Evolutionary conservation across 2,329 filamentous ascomycete species (phyloP).

Genomic region (Epichloe glyceriae): DNA sequence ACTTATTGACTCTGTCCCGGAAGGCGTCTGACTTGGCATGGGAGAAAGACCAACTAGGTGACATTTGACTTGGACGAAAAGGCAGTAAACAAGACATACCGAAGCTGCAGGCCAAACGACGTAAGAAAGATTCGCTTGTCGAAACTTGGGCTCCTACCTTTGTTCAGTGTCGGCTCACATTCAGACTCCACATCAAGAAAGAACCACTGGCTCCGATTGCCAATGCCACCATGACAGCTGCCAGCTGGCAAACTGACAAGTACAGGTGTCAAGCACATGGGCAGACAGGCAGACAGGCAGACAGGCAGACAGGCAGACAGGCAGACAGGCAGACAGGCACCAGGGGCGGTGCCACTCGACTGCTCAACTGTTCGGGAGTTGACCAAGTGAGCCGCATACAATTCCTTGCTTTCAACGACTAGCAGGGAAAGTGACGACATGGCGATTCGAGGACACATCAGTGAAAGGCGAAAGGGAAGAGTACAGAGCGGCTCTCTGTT

Average conservation of each 20-base stretch:
- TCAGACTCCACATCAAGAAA: slow-evolving; percentile 2
- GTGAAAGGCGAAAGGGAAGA: background rate
- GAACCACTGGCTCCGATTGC: background rate
- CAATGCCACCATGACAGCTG: background rate
- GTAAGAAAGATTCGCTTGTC: background rate
- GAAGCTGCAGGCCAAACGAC: background rate
- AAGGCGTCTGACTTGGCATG: background rate
- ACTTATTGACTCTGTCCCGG: background rate
- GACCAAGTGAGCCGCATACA: too few species aligned
- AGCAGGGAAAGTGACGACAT: background rate
- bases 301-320: background rate
- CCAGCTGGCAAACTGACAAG: slow-evolving; percentile 3
- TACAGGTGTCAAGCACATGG: slow-evolving; percentile 1
- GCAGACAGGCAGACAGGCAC: background rate
- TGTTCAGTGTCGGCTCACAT: slow-evolving; percentile 5
- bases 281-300: background rate
- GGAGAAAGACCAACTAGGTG: background rate
- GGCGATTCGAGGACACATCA: background rate
- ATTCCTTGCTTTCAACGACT: background rate
- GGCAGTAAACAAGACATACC: background rate
- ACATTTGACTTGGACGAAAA: background rate
- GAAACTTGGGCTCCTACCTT: slow-evolving; percentile 3
- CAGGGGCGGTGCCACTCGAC: background rate
- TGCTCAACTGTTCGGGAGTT: background rate
- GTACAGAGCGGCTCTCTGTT: background rate